phyloP scores from a whole-genome alignment of 164 flowering plant species.

The Protea cynaroides region DNA sequence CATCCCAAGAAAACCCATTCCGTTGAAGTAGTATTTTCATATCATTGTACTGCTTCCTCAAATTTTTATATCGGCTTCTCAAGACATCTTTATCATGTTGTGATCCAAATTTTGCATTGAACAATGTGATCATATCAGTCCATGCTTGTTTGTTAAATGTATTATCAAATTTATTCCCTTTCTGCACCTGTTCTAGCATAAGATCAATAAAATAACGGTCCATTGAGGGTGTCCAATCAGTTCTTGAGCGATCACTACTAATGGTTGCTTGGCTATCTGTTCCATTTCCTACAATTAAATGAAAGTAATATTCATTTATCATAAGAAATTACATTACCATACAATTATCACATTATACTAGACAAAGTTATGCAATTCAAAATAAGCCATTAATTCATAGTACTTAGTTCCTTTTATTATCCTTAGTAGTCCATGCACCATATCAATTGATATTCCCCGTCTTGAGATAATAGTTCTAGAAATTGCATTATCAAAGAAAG shows the following conservation, averaged over 20 bases:
- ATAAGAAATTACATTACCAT: background rate
- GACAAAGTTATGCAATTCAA: background rate
- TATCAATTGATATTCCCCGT: background rate
- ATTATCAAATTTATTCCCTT: background rate
- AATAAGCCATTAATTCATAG: background rate
- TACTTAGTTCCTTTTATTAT: background rate
- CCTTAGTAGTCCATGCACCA: background rate
- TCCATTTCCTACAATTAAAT: background rate
- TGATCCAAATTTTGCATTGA: background rate
- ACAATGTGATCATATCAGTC: background rate
- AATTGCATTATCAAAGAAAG: background rate
- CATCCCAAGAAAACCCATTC: background rate
- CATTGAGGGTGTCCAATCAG: constrained; percentile 1
- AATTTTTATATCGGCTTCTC: background rate
- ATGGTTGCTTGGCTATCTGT: background rate
- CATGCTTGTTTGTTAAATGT: constrained; percentile 1
- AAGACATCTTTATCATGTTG: background rate
- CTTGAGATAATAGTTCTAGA: background rate
- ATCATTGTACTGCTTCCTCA: constrained; percentile 2
- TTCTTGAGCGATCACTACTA: background rate
- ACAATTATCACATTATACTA: background rate
- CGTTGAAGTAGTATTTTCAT: background rate
- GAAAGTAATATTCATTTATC: background rate
- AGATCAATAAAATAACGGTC: background rate
- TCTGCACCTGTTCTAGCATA: background rate